Evolutionary conservation across 306 rosid species (phyloP).

Genomic region (Quercus ilex): DNA sequence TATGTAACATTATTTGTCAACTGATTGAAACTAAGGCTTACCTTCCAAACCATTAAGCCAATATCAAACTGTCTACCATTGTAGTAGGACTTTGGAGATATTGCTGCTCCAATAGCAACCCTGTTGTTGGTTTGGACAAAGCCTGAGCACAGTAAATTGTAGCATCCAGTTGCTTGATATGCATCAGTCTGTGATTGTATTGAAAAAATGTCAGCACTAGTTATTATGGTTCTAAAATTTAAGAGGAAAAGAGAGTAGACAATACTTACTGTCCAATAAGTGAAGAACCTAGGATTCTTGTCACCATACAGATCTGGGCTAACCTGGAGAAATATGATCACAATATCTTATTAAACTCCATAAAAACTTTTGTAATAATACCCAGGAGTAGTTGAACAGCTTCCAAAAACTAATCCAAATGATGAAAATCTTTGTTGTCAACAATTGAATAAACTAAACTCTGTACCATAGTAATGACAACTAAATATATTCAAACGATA

Average conservation of each 20-base stretch:
- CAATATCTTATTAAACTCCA: background rate
- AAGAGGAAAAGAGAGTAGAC: background rate
- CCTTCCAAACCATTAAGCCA: constrained; percentile 98
- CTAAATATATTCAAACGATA: background rate
- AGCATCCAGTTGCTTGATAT: constrained; percentile 97
- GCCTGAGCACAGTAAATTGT: constrained; percentile 94
- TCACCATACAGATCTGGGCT: constrained; percentile 98
- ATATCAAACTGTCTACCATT: constrained; percentile 89
- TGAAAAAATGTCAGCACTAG: background rate
- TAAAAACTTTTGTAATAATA: background rate
- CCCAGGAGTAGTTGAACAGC: background rate
- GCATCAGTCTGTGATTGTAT: constrained; percentile 70
- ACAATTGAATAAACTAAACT: background rate
- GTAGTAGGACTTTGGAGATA: constrained; percentile 80
- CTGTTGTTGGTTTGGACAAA: constrained; percentile 93
- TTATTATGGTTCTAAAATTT: background rate
- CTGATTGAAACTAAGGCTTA: constrained; percentile 23
- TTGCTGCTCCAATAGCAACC: constrained; percentile 97
- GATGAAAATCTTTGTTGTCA: background rate
- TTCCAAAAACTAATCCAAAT: background rate
- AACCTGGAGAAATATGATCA: constrained; percentile 47
- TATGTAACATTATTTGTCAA: background rate
- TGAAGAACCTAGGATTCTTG: constrained; percentile 89
- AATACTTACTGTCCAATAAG: constrained; percentile 95
- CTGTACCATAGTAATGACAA: background rate